Conservation (phyloP, 2,329 filamentous ascomycete species). For the Hypoxylon sp. region DNA sequence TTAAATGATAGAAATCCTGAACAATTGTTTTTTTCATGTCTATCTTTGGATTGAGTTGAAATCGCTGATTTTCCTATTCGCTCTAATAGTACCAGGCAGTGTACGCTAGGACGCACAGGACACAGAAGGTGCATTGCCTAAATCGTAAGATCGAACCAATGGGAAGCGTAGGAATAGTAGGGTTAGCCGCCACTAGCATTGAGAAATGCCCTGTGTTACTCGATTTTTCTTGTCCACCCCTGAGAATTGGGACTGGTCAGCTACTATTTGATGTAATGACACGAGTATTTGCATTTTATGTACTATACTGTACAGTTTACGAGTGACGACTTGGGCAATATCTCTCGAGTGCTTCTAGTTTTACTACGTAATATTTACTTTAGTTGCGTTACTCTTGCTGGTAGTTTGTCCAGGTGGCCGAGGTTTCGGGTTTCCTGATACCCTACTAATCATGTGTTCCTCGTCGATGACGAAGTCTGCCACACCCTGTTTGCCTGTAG, state of each 20-base stretch:
- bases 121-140: conserved; percentile 16
- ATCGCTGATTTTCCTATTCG: too few relatives aligned
- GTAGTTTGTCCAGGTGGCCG: conserved; percentile 9
- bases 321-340: too few relatives aligned
- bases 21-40: not conserved
- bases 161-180: conserved; percentile 27
- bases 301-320: not conserved
- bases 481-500: conserved; percentile 13
- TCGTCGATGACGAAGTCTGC: conserved; percentile 16
- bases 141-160: conserved; percentile 38
- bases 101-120: not conserved
- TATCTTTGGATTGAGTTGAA: too few relatives aligned
- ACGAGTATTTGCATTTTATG: too few relatives aligned
- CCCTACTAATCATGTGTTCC: conserved; percentile 1
- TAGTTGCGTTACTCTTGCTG: not conserved
- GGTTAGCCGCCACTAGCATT: conserved; percentile 14
- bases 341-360: too few relatives aligned
- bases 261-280: too few relatives aligned
- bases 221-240: conserved; percentile 2
- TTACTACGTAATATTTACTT: too few relatives aligned
- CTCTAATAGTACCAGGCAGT: too few relatives aligned
- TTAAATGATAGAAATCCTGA: not conserved
- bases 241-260: too few relatives aligned
- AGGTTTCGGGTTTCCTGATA: conserved; percentile 2
- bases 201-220: conserved; percentile 10